Evolutionary conservation across 2,329 filamentous ascomycete genomes (phyloP).

Genomic region (Epichloe glyceriae): DNA sequence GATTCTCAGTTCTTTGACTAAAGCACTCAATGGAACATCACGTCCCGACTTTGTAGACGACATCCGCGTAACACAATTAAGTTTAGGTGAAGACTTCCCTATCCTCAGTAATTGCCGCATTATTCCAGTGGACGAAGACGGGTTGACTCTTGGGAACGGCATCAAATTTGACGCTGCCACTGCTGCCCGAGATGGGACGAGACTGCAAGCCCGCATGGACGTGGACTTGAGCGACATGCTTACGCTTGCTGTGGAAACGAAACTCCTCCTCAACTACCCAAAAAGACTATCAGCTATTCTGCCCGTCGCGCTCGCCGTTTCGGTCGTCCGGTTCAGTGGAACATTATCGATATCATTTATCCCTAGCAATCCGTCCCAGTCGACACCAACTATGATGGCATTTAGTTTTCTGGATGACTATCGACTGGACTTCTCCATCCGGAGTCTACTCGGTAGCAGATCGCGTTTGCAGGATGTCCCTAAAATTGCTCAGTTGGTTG

Average conservation of each 20-base stretch:
- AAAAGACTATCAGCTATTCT: slow-evolving; percentile 79
- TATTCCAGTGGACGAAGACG: slow-evolving; percentile 78
- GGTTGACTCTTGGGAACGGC: slow-evolving; percentile 39
- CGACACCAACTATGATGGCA: slow-evolving; percentile 74
- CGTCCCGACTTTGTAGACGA: slow-evolving; percentile 88
- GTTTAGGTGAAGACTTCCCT: slow-evolving; percentile 89
- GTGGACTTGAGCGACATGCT: slow-evolving; percentile 94
- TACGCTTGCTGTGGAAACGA: slow-evolving; percentile 88
- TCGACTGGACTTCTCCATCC: slow-evolving; percentile 67
- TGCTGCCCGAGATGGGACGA: slow-evolving; percentile 49
- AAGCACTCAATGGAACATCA: slow-evolving; percentile 72
- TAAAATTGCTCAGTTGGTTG: slow-evolving; percentile 76
- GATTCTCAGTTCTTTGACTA: slow-evolving; percentile 73
- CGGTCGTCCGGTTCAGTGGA: slow-evolving; percentile 85
- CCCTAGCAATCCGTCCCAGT: slow-evolving; percentile 55
- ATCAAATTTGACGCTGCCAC: slow-evolving; percentile 38
- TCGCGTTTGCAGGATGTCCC: slow-evolving; percentile 73
- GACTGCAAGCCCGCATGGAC: slow-evolving; percentile 90
- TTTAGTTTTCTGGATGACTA: slow-evolving; percentile 93
- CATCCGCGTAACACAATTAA: slow-evolving; percentile 88
- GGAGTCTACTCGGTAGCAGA: slow-evolving; percentile 67
- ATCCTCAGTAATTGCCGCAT: slow-evolving; percentile 98
- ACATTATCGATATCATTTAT: slow-evolving; percentile 90
- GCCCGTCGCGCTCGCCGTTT: slow-evolving; percentile 83
- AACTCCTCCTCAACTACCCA: slow-evolving; percentile 86